Base-by-base conservation (phyloP, 129 eudicot genomes). In the Artemisia annua region DNA sequence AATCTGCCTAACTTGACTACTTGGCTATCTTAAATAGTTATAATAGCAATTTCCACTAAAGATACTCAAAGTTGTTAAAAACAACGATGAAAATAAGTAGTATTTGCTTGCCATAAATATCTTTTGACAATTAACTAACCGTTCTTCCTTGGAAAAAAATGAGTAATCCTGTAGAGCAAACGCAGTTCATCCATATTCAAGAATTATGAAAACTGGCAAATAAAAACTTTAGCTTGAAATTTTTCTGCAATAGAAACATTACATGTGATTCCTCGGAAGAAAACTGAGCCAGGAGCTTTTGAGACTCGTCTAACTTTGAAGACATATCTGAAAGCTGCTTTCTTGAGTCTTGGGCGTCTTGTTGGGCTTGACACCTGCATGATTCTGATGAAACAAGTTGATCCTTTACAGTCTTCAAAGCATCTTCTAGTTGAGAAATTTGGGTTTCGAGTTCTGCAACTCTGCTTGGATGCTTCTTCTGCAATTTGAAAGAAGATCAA, bases 381-480 rank as follows among this genome's bases (percentile, higher is more conserved):
- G 83, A 79, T 71, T 86, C 93, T 0, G 96, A 85, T 61, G 84
- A 69, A 51, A 54, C 59, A 57, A 91, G 78, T 72, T 84, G 88
- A 66, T 91, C 85, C 72, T 86, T 88, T 66, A 84, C 90, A 32
- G 60, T 84, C 14, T 77, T 83, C 57, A 91, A 84, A 69, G 86
- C 93, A 64, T 79, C 84, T 75, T 87, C 85, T 3, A 88, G 97
- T 67, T 92, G 85, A 78, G 89, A 70, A 43, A 92, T 75, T 53
- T 85, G 89, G n/a, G 82, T 65, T 71, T 92, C 96, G 39, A 92
- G 84, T 66, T 88, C 94, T 17, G 83, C 57, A 66, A 81, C 85
- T 80, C 76, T 83, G 75, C 85, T 79, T 16, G 72, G 66, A 64
- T 73, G 91, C 75, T 85, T 92, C 44, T 85, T 83, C 94, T 85